These are phyloP conservation scores for Cordyceps cicadae DNA, from an alignment of 2,329 filamentous ascomycete species.

Conservation along the genomic window DNA sequence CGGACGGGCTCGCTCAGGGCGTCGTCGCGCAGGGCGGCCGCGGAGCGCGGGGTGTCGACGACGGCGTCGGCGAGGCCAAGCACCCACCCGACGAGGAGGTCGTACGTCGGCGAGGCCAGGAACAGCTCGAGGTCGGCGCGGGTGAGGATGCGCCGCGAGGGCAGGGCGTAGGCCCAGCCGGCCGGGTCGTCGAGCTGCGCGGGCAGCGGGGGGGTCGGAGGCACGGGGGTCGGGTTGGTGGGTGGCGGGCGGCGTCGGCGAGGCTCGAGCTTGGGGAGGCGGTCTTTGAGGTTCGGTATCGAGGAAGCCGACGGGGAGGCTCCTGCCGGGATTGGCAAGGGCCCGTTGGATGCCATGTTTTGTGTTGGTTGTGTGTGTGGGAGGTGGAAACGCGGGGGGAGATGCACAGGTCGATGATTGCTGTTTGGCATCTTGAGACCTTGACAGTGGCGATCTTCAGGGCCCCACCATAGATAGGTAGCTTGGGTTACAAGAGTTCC, in stretches of 20 bases:
- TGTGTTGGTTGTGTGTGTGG: neutral
- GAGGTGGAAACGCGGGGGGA: neutral
- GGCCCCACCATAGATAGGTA: constrained; percentile 3
- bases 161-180: constrained; percentile 54
- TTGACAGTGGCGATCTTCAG: neutral
- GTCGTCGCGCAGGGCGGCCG: constrained; percentile 37
- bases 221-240: constrained; percentile 54
- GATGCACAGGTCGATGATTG: neutral
- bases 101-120: constrained; percentile 64
- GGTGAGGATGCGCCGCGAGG: constrained; percentile 74
- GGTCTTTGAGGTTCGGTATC: constrained; percentile 36
- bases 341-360: constrained; percentile 4
- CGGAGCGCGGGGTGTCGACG: constrained; percentile 56
- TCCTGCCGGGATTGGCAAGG: neutral
- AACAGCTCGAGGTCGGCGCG: constrained; percentile 74
- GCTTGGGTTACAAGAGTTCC: neutral
- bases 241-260: constrained; percentile 46
- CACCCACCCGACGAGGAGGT: constrained; percentile 72
- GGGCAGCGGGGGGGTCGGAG: constrained; percentile 67
- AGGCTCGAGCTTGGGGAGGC: constrained; percentile 60
- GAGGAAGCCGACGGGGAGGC: constrained; percentile 12
- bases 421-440: neutral
- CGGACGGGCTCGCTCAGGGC: constrained; percentile 52
- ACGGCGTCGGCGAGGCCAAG: constrained; percentile 82
- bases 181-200: constrained; percentile 51